Conservation (phyloP, 2,329 filamentous ascomycete genomes). For the Raffaelea deltoideospora region DNA sequence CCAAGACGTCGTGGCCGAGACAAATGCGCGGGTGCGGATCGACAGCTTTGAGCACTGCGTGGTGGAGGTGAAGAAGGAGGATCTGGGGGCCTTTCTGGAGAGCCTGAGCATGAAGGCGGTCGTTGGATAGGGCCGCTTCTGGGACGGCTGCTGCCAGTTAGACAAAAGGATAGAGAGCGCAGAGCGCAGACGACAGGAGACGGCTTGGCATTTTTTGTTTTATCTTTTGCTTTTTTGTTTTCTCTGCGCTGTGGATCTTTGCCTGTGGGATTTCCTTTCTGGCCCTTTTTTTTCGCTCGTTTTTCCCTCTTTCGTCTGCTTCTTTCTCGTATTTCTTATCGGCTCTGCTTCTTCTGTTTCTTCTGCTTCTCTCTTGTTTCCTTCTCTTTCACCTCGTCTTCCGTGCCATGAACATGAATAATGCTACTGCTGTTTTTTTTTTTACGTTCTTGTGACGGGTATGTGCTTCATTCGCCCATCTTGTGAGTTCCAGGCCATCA, state of each 20-base stretch:
- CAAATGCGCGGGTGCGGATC: constrained; percentile 74
- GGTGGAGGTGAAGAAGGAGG: constrained; percentile 94
- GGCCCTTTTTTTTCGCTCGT: neutral
- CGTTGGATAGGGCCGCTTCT: no score
- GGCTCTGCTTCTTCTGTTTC: neutral
- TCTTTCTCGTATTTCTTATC: neutral
- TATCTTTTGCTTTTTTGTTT: neutral
- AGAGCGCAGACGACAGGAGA: neutral
- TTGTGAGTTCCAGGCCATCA: no score
- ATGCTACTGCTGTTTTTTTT: neutral
- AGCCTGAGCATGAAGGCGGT: constrained; percentile 83
- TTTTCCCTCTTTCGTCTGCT: neutral
- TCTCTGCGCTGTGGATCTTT: neutral
- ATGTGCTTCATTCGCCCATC: neutral
- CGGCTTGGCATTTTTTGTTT: neutral
- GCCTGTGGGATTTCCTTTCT: neutral
- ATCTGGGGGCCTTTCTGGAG: constrained; percentile 80
- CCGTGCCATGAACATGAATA: no score
- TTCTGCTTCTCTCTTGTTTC: no score
- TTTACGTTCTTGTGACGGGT: neutral
- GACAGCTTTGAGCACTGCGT: constrained; percentile 97
- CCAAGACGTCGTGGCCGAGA: constrained; percentile 86
- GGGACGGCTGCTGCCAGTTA: no score
- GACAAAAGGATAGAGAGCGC: neutral
- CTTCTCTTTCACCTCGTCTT: no score